Conservation (phyloP, 1,139 yeast genomes). For the Hemisphaericaspora lyxosophila region DNA sequence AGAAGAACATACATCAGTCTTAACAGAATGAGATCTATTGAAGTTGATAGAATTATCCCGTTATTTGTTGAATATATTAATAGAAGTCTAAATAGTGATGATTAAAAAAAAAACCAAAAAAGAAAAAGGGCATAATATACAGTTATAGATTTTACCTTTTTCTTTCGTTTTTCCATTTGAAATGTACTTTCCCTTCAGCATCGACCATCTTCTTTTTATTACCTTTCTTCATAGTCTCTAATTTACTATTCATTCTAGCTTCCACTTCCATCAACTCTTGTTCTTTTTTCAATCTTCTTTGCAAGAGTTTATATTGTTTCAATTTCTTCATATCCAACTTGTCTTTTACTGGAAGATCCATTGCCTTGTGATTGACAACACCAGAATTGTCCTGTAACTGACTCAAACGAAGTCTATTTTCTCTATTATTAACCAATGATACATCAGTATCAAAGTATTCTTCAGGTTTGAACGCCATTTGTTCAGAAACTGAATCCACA, state of each 20-base stretch:
- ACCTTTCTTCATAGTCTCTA: conserved; percentile 89
- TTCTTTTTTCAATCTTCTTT: conserved; percentile 66
- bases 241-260: conserved; percentile 69
- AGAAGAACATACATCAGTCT: conserved; percentile 78
- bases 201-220: conserved; percentile 72
- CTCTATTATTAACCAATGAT: conserved; percentile 59
- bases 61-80: conserved; percentile 74
- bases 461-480: conserved; percentile 61
- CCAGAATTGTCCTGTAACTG: conserved; percentile 53
- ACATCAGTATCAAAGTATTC: conserved; percentile 69
- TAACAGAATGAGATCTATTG: conserved; percentile 76
- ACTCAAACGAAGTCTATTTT: conserved; percentile 64
- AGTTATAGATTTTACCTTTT: conserved; percentile 48
- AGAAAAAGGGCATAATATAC: conserved; percentile 7
- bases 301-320: conserved; percentile 53
- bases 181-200: conserved; percentile 64
- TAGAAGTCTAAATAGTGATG: conserved; percentile 43
- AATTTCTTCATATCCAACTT: conserved; percentile 55
- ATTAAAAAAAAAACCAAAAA: conserved; percentile 6
- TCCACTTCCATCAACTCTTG: conserved; percentile 66
- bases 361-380: conserved; percentile 25
- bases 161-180: conserved; percentile 85
- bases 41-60: conserved; percentile 62
- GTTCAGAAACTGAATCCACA: conserved; percentile 62
- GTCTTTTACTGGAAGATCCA: conserved; percentile 38